These are phyloP conservation scores for Oryza meridionalis DNA, from an alignment of 176 grass and related monocot genomes.

Conservation along the genomic window DNA sequence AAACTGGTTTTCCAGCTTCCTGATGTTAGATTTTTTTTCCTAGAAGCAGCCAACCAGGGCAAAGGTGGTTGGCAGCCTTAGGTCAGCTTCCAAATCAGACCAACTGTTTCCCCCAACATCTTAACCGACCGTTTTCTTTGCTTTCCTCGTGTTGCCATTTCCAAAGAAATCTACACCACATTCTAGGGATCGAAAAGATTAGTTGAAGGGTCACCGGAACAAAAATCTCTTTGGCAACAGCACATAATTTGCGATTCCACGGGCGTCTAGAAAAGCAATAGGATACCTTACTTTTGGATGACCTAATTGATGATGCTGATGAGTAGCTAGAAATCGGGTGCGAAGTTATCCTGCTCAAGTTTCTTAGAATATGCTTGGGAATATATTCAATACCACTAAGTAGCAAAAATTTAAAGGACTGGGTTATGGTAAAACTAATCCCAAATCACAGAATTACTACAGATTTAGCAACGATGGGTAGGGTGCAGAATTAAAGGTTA, in stretches of 20 bases:
- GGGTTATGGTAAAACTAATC: constrained; percentile 9
- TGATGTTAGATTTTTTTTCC: constrained; percentile 41
- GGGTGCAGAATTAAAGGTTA: neutral
- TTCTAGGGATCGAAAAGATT: constrained; percentile 1
- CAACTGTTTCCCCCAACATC: constrained; percentile 35
- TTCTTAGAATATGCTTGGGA: constrained; percentile 35
- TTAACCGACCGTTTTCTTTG: neutral
- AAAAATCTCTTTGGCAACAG: constrained; percentile 35
- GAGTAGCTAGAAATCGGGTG: constrained; percentile 6
- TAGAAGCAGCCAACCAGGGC: constrained; percentile 27
- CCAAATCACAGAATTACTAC: neutral
- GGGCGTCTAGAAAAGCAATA: constrained; percentile 22
- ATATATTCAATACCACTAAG: constrained; percentile 16
- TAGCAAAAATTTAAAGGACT: neutral
- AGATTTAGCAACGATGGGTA: neutral
- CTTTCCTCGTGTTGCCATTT: constrained; percentile 16
- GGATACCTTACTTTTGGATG: constrained; percentile 6
- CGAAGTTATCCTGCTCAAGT: constrained; percentile 9
- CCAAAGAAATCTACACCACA: constrained; percentile 13
- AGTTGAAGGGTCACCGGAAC: constrained; percentile 20
- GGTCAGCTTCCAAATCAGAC: constrained; percentile 52
- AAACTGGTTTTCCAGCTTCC: constrained; percentile 4
- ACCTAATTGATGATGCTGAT: constrained; percentile 6
- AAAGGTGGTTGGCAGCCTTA: constrained; percentile 47
- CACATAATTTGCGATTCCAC: constrained; percentile 9